Evolutionary conservation across 495 filamentous ascomycete genomes (phyloP), one percentile per base, ranked within the genome.

Genomic region (Hyaloscypha bicolor): DNA sequence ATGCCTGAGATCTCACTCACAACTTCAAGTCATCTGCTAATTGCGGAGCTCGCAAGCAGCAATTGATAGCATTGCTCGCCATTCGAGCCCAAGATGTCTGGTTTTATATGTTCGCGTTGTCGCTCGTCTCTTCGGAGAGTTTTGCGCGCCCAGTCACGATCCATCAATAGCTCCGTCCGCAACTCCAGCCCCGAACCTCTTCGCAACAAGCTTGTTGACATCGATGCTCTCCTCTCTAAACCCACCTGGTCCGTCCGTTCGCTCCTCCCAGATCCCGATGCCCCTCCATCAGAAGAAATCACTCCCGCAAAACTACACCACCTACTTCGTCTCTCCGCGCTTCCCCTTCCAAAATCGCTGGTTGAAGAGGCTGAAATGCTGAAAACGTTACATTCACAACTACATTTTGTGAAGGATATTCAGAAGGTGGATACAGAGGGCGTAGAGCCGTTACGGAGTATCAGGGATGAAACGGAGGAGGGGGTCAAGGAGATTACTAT

Each of bases 241-340:
- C 93, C 93, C 16, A 88, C 84, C 68, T 97, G 94, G 94, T 97
- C 94, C 42, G 91, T 97, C 66, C 83, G 85, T 30, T 88, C 90
- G 6, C 86, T 97, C 14, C 86, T 97, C 22, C 63, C 72, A 53
- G 66, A 67, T 5, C 86, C 82, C 0, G 55, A 74, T 37, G 14
- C 72, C 21, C 73, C 85, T 22, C 60, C 77, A 31, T 29, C 76
- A 64, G 74, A 65, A 72, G 67, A 71, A 29, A 81, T 87, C 70
- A 81, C 81, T 2, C 68, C 77, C 2, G 4, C 72, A 19, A 80
- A 78, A 73, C 84, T 99, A 1, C 86, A 86, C 67, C 95, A 97
- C 77, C 89, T 99, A 12, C 89, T 96, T 51, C 91, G 92, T 19
- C 88, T 99, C 65, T 97, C 93, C 8, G 93, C 95, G 35, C 88